Percentiles rank a stretch among this genome's conserved stretches.
These are phyloP conservation scores for Metahyphopichia silvanorum DNA, from an alignment of 805 yeast genomes.

Conservation along the genomic window DNA sequence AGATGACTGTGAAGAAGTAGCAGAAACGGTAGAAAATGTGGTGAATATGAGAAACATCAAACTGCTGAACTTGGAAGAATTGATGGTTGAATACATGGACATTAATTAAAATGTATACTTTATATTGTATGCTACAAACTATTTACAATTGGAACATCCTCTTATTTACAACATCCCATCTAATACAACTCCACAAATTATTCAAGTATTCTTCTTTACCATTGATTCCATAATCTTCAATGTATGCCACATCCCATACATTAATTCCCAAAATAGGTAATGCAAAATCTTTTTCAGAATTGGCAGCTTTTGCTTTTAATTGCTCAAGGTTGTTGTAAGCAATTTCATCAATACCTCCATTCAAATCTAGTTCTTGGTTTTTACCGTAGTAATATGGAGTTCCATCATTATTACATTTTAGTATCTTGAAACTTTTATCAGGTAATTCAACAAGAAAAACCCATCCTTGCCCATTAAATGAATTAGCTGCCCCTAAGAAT, in stretches of 20 bases:
- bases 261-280: conserved; percentile 76
- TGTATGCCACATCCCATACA: conserved; percentile 88
- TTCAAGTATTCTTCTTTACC: conserved; percentile 72
- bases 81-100: conserved; percentile 21
- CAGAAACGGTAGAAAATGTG: conserved; percentile 14
- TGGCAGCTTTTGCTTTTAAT: conserved; percentile 39
- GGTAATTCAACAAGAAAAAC: conserved; percentile 64
- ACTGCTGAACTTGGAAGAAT: conserved; percentile 13
- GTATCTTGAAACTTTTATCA: conserved; percentile 53
- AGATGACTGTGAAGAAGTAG: conserved; percentile 21
- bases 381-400: conserved; percentile 70
- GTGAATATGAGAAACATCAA: conserved; percentile 13
- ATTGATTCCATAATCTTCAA: conserved; percentile 76
- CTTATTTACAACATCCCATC: conserved; percentile 74
- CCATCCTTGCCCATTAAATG: conserved; percentile 70
- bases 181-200: conserved; percentile 71
- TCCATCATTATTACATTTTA: conserved; percentile 68
- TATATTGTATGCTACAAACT: too few species aligned
- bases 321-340: conserved; percentile 46
- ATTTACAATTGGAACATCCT: conserved; percentile 39
- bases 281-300: conserved; percentile 53
- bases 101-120: conserved; percentile 9
- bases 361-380: conserved; percentile 72
- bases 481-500: conserved; percentile 49
- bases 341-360: conserved; percentile 60